Conservation (phyloP, 306 rosid species). For the Dryas alaskensis region DNA sequence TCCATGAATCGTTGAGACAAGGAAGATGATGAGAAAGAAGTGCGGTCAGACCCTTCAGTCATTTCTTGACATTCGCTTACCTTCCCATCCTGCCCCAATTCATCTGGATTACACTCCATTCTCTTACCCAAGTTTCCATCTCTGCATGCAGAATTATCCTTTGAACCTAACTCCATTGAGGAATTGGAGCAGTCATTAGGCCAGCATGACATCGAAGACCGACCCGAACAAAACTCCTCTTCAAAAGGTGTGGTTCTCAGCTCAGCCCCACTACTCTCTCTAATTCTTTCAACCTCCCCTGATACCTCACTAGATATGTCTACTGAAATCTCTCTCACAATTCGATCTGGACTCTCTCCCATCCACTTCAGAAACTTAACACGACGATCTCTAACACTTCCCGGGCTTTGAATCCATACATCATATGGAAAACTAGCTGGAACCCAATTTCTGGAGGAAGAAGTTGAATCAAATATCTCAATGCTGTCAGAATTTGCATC, state of each 20-base stretch:
- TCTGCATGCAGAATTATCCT: conserved; percentile 28
- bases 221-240: conserved; percentile 57
- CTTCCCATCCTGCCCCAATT: conserved; percentile 28
- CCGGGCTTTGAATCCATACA: conserved; percentile 66
- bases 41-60: conserved; percentile 28
- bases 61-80: conserved; percentile 34
- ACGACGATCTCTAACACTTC: conserved; percentile 71
- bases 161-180: conserved; percentile 34
- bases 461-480: conserved; percentile 35
- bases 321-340: conserved; percentile 30
- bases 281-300: conserved; percentile 40
- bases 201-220: conserved; percentile 51
- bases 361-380: conserved; percentile 54
- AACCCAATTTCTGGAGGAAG: conserved; percentile 22
- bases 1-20: conserved; percentile 33
- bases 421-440: conserved; percentile 43
- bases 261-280: conserved; percentile 42
- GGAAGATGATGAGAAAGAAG: conserved; percentile 34
- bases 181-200: conserved; percentile 25
- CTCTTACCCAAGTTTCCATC: conserved; percentile 28
- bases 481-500: conserved; percentile 41
- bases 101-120: conserved; percentile 35
- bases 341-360: conserved; percentile 45
- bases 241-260: conserved; percentile 35
- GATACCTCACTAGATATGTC: conserved; percentile 23